These are phyloP conservation scores for Kregervanrija pseudodelftensis DNA, from an alignment of 805 yeast species.

Conservation along the genomic window DNA sequence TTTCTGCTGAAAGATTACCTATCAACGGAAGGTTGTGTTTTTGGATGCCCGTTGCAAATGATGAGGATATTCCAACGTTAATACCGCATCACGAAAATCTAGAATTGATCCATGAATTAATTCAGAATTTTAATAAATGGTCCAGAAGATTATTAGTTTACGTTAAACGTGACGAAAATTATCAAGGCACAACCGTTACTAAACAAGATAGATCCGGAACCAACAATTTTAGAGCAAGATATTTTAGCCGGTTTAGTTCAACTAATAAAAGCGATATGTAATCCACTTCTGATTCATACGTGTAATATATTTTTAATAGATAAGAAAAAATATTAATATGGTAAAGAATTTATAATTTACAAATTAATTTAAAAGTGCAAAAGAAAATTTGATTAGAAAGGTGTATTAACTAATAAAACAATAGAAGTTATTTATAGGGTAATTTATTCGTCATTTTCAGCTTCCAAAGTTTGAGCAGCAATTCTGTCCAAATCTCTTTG, in stretches of 20 bases:
- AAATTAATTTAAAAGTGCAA: background rate
- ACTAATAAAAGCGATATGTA: too few relatives aligned
- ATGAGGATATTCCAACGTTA: conserved; percentile 48
- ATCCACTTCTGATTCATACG: too few relatives aligned
- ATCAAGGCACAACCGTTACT: conserved; percentile 41
- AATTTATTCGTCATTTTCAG: conserved; percentile 57
- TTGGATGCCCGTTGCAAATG: conserved; percentile 98
- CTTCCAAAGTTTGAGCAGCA: conserved; percentile 97
- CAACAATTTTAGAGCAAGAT: conserved; percentile 68
- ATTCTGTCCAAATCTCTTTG: conserved; percentile 99
- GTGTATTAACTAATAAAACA: conserved; percentile 5
- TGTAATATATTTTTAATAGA: too few relatives aligned
- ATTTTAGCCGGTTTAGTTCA: conserved; percentile 54
- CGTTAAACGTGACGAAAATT: conserved; percentile 48
- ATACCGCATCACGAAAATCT: conserved; percentile 76
- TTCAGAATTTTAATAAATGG: conserved; percentile 91
- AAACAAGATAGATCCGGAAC: conserved; percentile 36
- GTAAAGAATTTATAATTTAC: background rate
- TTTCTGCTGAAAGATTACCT: conserved; percentile 65
- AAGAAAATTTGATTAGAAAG: conserved; percentile 4
- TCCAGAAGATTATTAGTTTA: conserved; percentile 80
- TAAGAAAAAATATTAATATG: background rate
- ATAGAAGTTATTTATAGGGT: background rate
- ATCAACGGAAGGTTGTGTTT: conserved; percentile 77
- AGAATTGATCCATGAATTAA: conserved; percentile 65